Percentiles rank a stretch among this genome's conserved stretches.
Conservation (phyloP, 805 yeast species). For the Dipodascus albidus region DNA sequence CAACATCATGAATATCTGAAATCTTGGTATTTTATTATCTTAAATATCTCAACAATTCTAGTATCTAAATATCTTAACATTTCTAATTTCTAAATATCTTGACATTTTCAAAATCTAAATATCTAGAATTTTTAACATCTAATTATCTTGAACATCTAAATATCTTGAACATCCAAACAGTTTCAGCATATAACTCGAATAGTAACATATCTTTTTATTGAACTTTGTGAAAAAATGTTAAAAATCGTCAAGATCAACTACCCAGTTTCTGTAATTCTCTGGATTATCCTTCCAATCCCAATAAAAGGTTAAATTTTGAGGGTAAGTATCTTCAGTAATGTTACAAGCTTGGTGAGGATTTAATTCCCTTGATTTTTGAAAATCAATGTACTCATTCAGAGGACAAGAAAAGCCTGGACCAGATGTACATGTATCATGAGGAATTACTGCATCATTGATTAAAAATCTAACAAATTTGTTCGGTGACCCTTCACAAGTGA, state of each 20-base stretch:
- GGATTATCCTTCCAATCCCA: constrained; percentile 17
- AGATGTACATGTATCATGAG: constrained; percentile 34
- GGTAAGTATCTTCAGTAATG: constrained; percentile 9
- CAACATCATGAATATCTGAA: too few species aligned
- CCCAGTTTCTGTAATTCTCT: neutral
- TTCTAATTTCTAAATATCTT: too few species aligned
- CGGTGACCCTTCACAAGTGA: constrained; percentile 30
- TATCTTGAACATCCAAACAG: too few species aligned
- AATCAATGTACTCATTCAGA: constrained; percentile 21
- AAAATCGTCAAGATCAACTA: neutral
- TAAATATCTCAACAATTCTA: too few species aligned
- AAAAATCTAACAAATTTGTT: constrained; percentile 35
- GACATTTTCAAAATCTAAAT: too few species aligned
- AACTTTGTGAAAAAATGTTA: neutral
- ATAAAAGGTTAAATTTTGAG: constrained; percentile 22
- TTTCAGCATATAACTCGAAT: too few species aligned
- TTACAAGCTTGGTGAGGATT: constrained; percentile 11
- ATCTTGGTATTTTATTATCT: too few species aligned
- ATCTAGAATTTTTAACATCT: too few species aligned
- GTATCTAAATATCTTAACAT: too few species aligned
- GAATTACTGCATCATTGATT: constrained; percentile 44
- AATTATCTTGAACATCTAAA: too few species aligned
- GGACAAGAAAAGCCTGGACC: constrained; percentile 47
- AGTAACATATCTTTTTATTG: too few species aligned
- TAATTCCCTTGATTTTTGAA: constrained; percentile 5